Base-by-base conservation (phyloP, 257 asterid species). In the Striga asiatica region DNA sequence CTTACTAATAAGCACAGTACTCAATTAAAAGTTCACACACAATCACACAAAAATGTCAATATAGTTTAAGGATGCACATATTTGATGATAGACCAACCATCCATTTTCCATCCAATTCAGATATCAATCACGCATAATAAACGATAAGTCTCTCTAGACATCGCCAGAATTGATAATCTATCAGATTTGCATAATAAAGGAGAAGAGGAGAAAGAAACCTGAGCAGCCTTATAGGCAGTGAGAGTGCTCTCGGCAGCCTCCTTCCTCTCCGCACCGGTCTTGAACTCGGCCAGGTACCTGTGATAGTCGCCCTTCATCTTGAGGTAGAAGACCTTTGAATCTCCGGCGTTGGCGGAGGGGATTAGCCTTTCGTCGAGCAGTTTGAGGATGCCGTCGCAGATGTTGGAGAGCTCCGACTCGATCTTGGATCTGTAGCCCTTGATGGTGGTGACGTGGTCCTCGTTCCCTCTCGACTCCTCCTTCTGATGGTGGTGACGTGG, bases 221-320 rank as follows among this genome's bases (percentile, higher is more conserved):
- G 96, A 65, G 96, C 94, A 55, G 94, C 79, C 72, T 86, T 83
- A 71, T 86, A 83, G 60, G 86, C 94, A 8, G 79, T 60, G 72
- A 83, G 92, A 8, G 96, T 86, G 64, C 77, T 76, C 71, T 86
- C 95, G 10, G 95, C 95, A 20, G 95, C 84, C 58, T 83, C 94
- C 49, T 86, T 86, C 14, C 95, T 65, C 22, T 85, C 83, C 17
- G 80, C 66, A 12, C 76, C 82, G 6, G 83, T 64, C 76, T 82
- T 82, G 43, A 82, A 86, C 81, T 86, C 95, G 7, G 94, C 95
- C 67, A 86, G 61, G 57, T 86, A 86, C 65, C 89, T 62, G 14
- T 82, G 93, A 34, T 85, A 85, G 63, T 86, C 94, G 0, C 95
- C 95, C 68, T 86, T 83, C 91, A 83, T 83, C 67, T 86, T 86